These are phyloP conservation scores for Phaffia tasmanica DNA, from an alignment of 768 basidiomycete species.

Conservation along the genomic window DNA sequence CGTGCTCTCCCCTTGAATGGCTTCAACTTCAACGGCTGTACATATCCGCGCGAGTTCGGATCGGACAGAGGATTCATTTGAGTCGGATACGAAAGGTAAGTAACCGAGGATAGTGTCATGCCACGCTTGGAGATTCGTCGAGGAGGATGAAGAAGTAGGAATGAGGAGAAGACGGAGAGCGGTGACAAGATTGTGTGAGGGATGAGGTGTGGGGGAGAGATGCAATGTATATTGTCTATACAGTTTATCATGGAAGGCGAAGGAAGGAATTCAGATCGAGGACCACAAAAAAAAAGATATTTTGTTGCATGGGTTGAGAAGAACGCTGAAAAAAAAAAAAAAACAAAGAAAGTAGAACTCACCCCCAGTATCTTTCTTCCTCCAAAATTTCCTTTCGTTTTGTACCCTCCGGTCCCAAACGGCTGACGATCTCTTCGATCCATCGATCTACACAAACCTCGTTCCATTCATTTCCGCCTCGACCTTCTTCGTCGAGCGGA, in stretches of 20 bases:
- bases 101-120: constrained; percentile 13
- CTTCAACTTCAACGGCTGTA: constrained; percentile 4
- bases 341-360: constrained; percentile 25
- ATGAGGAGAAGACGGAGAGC: constrained; percentile 32
- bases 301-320: too few species aligned
- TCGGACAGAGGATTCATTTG: constrained; percentile 11
- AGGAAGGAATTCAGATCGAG: background rate
- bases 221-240: constrained; percentile 72
- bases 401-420: constrained; percentile 38
- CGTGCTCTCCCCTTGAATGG: background rate
- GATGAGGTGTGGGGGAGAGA: constrained; percentile 50
- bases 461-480: constrained; percentile 33
- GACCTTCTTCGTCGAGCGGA: constrained; percentile 16
- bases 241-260: constrained; percentile 2
- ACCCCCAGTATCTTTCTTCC: constrained; percentile 77
- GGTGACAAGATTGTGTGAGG: constrained; percentile 55
- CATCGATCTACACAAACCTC: constrained; percentile 56
- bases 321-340: background rate
- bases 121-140: constrained; percentile 1
- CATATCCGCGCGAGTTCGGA: constrained; percentile 14
- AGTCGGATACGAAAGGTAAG: background rate
- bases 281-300: background rate
- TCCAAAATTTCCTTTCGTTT: constrained; percentile 50
- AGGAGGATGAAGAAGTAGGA: background rate
- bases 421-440: constrained; percentile 47